Conservation (phyloP, 768 basidiomycete species). For the Leccinum sublutescens region DNA sequence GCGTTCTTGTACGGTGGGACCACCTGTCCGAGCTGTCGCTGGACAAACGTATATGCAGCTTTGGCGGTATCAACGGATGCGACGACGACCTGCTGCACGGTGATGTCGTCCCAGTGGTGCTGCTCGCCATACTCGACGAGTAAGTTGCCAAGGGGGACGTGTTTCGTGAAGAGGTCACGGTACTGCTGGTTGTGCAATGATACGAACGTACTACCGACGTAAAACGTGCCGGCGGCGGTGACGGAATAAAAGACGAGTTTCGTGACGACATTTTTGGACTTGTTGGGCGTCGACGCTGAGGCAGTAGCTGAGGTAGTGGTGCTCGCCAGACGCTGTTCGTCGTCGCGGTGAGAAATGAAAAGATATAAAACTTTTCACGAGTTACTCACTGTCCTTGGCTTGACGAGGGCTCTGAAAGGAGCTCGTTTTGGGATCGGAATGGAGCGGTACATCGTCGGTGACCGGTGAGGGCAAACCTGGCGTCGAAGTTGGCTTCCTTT, state of each 20-base stretch:
- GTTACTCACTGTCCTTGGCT: slow-evolving; percentile 52
- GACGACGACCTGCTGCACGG: slow-evolving; percentile 56
- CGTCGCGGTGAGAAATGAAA: not conserved
- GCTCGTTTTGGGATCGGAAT: slow-evolving; percentile 54
- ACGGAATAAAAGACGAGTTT: slow-evolving; percentile 67
- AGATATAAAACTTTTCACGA: not conserved
- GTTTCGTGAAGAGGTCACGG: slow-evolving; percentile 81
- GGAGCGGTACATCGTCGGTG: slow-evolving; percentile 47
- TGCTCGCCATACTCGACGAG: slow-evolving; percentile 82
- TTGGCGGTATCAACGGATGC: slow-evolving; percentile 49
- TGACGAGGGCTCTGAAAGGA: slow-evolving; percentile 46
- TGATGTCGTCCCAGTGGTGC: slow-evolving; percentile 75
- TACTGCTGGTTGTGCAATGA: slow-evolving; percentile 49
- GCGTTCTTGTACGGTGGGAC: slow-evolving; percentile 22
- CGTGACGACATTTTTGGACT: slow-evolving; percentile 54
- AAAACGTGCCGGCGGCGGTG: slow-evolving; percentile 71
- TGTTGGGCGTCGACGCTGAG: slow-evolving; percentile 38
- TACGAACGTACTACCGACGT: slow-evolving; percentile 75
- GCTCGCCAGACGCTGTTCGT: slow-evolving; percentile 51
- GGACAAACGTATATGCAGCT: slow-evolving; percentile 50
- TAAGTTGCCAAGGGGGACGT: slow-evolving; percentile 73
- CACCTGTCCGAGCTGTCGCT: slow-evolving; percentile 43
- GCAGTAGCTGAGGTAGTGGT: slow-evolving; percentile 36
- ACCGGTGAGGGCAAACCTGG: not conserved
- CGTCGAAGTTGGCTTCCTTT: too few relatives aligned